Evolutionary conservation across 768 basidiomycete species (phyloP).

Genomic region (Boletus pseudopeckii): DNA sequence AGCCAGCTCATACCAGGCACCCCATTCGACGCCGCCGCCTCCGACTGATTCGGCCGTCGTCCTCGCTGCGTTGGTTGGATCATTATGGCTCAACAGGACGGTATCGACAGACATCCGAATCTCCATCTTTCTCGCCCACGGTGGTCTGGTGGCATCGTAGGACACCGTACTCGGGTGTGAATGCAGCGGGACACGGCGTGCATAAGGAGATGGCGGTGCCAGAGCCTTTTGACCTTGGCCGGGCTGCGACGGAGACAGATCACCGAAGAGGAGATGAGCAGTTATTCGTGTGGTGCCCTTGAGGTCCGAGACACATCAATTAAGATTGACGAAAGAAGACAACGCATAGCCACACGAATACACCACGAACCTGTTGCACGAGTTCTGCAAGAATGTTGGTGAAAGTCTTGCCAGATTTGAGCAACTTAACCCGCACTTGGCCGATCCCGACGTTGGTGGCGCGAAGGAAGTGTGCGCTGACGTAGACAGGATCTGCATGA

Average conservation of each 20-base stretch:
- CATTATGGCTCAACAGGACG: conserved; percentile 39
- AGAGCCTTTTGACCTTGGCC: conserved; percentile 25
- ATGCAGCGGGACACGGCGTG: conserved; percentile 55
- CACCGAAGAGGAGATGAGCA: conserved; percentile 55
- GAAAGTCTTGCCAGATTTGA: conserved; percentile 52
- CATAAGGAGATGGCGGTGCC: conserved; percentile 52
- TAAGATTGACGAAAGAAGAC: background rate
- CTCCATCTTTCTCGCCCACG: conserved; percentile 37
- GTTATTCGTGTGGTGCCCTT: conserved; percentile 48
- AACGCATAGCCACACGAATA: background rate
- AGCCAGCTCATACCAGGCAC: conserved; percentile 47
- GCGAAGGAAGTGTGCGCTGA: conserved; percentile 57
- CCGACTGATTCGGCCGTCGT: conserved; percentile 41
- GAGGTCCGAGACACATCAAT: background rate
- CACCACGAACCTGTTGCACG: conserved; percentile 47
- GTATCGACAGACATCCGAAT: conserved; percentile 41
- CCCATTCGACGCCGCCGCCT: conserved; percentile 56
- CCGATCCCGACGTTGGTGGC: conserved; percentile 41
- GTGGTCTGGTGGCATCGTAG: conserved; percentile 17
- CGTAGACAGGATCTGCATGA: conserved; percentile 56
- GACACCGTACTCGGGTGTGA: conserved; percentile 46
- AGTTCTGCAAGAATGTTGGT: conserved; percentile 59
- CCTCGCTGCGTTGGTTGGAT: conserved; percentile 35
- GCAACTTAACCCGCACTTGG: conserved; percentile 43
- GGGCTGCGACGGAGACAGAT: conserved; percentile 36